Base-by-base conservation (phyloP, 352 stramenopile genomes). In the Phytophthora ramorum region DNA sequence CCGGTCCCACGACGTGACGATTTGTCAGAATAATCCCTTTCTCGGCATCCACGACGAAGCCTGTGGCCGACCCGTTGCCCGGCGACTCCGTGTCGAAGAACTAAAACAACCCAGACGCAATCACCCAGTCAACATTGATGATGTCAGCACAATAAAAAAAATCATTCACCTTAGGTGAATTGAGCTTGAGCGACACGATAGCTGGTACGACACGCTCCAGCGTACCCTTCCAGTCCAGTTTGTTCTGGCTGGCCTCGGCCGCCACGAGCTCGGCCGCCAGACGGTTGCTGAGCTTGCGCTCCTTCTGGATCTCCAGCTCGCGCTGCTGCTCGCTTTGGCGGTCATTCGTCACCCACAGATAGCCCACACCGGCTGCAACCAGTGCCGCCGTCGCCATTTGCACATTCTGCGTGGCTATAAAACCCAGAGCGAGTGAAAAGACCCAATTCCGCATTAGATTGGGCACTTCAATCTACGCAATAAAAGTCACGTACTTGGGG, bases 21-120 rank as follows among this genome's bases (percentile, higher is more conserved):
- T 98, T 98, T 16, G 92, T 98, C 43, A 98, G 61, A 57, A 98
- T 97, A 63, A 98, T 96, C 7, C 93, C 92, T 52, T 82, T 87
- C 71, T 96, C 83, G 1, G 88, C 87, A 57, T 98, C 92, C 16
- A 98, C 93, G 12, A 98, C 91, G 58, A 98, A 98, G 4, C 93
- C 93, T 2, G 92, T 98, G 1, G 93, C 93, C 0, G 88, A 96
- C 35, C 86, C 87, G 44, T 95, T 98, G 28, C 87, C 90, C 12
- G 92, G 84, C 1, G 78, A 89, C 52, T 97, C 91, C 1, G 87
- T 95, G 50, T 98, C 92, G 58, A 98, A 97, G 22, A 93, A 95
- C 79, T 96, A 73, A 34, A 76, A 58, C 41, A 75, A n/a, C 53
- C 49, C 63, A 58, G 4, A 55, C 7, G n/a, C 16, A 62, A 37